These are phyloP conservation scores for Ilex asprella DNA, from an alignment of 257 asterid species.

Conservation along the genomic window DNA sequence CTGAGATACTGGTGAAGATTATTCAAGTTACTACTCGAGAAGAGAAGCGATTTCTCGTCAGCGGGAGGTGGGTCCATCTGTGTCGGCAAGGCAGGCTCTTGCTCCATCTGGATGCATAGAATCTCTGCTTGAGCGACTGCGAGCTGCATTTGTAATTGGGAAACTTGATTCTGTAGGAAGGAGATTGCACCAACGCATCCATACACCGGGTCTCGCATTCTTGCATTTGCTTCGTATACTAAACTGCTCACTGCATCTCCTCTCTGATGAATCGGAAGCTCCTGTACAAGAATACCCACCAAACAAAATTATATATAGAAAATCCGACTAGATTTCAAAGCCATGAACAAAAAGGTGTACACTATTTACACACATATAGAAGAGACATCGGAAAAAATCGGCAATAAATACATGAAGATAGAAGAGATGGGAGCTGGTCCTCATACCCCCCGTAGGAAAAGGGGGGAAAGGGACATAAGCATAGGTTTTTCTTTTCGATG, in stretches of 20 bases:
- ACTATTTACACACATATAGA: no score
- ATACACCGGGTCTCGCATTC: constrained; percentile 80
- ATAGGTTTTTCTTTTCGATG: no score
- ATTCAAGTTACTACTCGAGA: constrained; percentile 29
- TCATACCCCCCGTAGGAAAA: no score
- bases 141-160: constrained; percentile 77
- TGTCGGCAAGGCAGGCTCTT: constrained; percentile 23
- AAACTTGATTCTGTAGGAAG: constrained; percentile 69
- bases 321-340: no score
- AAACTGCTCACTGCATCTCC: constrained; percentile 83
- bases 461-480: no score
- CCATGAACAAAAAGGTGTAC: no score
- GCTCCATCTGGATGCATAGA: constrained; percentile 81
- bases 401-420: no score
- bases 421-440: no score
- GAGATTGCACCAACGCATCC: constrained; percentile 93
- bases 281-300: constrained; percentile 28
- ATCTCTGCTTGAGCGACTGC: constrained; percentile 88
- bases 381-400: no score
- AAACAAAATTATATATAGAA: not conserved
- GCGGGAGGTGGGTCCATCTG: constrained; percentile 20
- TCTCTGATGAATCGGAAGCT: constrained; percentile 68
- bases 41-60: constrained; percentile 42
- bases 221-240: constrained; percentile 82
- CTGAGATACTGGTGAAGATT: constrained; percentile 62